A percentile compares a stretch with the other conserved stretches of the same genome.
These are phyloP conservation scores for Zopfia rhizophila DNA, from an alignment of 2,329 filamentous ascomycete species.

Conservation along the genomic window DNA sequence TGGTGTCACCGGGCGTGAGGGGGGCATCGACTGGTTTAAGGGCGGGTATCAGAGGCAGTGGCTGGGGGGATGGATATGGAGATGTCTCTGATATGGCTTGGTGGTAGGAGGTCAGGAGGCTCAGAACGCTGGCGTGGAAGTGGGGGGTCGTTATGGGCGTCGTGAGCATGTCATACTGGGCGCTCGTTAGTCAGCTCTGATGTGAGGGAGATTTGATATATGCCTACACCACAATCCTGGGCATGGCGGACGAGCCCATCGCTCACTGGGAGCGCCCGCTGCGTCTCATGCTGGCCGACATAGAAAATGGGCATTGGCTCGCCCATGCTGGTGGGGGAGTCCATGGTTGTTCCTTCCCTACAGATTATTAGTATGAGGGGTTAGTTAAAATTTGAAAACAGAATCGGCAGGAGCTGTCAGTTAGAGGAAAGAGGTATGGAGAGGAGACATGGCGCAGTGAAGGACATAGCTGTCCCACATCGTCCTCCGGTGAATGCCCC, in stretches of 20 bases:
- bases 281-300: constrained; percentile 78
- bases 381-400: neutral
- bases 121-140: constrained; percentile 75
- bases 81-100: constrained; percentile 56
- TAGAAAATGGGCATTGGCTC: constrained; percentile 67
- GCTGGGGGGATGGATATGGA: constrained; percentile 49
- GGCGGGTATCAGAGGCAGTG: constrained; percentile 64
- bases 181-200: constrained; percentile 15
- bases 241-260: constrained; percentile 73
- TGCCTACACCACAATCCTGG: constrained; percentile 73
- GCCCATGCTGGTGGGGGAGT: constrained; percentile 44
- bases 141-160: constrained; percentile 79
- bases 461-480: too few species aligned
- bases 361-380: neutral
- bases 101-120: constrained; percentile 68
- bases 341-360: constrained; percentile 31
- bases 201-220: constrained; percentile 4
- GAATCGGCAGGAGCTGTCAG: neutral
- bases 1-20: constrained; percentile 72
- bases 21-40: constrained; percentile 83
- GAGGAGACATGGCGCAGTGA: too few species aligned
- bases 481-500: too few species aligned
- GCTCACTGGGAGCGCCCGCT: constrained; percentile 68
- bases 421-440: neutral
- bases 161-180: constrained; percentile 82